phyloP scores from a whole-genome alignment of 2,329 filamentous ascomycete genomes.

The Scedosporium dehoogii region DNA sequence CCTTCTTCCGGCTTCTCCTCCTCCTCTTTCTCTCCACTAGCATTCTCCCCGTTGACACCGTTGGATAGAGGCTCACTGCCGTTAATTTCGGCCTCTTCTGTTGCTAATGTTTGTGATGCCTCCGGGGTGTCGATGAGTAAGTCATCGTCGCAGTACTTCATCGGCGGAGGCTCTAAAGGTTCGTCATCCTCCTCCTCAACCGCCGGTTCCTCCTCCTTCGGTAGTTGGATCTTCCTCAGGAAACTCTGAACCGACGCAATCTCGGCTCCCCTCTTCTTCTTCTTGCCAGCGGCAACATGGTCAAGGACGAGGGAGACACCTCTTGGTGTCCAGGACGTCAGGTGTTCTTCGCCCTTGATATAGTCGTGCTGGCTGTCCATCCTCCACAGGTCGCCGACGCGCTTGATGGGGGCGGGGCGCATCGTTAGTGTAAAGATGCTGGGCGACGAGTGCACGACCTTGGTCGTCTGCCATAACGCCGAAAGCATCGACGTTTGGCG shows the following conservation, averaged over 20 bases:
- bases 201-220: constrained; percentile 18
- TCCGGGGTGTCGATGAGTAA: constrained; percentile 49
- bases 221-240: constrained; percentile 45
- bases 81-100: constrained; percentile 9
- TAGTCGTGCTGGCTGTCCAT: constrained; percentile 94
- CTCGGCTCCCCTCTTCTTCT: constrained; percentile 64
- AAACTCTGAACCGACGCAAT: constrained; percentile 65
- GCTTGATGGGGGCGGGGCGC: constrained; percentile 80
- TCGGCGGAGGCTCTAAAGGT: constrained; percentile 16
- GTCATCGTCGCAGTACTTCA: constrained; percentile 34
- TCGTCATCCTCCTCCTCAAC: constrained; percentile 16
- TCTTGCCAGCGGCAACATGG: constrained; percentile 66
- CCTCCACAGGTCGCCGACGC: constrained; percentile 87
- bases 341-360: constrained; percentile 85
- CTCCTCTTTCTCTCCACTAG: constrained; percentile 14
- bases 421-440: constrained; percentile 80
- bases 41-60: constrained; percentile 13
- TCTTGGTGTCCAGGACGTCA: constrained; percentile 77
- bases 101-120: constrained; percentile 30
- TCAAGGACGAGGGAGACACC: constrained; percentile 88
- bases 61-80: constrained; percentile 17
- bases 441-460: constrained; percentile 79
- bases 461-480: constrained; percentile 72
- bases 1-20: constrained; percentile 12
- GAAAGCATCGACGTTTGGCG: constrained; percentile 82